phyloP scores from a whole-genome alignment of 2,329 filamentous ascomycete genomes.

The Stemphylium lycopersici region DNA sequence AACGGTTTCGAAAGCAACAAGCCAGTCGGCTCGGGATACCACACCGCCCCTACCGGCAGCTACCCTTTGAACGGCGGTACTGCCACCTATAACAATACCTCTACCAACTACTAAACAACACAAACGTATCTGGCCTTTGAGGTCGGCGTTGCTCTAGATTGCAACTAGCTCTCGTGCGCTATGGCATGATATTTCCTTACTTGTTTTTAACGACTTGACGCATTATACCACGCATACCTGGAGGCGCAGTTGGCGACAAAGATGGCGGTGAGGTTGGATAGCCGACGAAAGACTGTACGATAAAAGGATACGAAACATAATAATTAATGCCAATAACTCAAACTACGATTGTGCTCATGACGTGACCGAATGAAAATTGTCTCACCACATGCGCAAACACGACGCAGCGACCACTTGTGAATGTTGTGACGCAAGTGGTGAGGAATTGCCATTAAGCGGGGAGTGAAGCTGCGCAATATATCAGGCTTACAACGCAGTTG shows the following conservation, averaged over 20 bases:
- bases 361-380: not conserved
- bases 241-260: not conserved
- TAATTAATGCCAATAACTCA: conserved; percentile 19
- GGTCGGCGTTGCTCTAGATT: not conserved
- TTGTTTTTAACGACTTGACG: conserved; percentile 18
- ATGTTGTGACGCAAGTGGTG: too few species aligned
- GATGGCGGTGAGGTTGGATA: not conserved
- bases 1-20: conserved; percentile 46
- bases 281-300: conserved; percentile 10
- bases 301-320: conserved; percentile 11
- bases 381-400: too few species aligned
- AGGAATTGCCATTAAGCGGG: too few species aligned
- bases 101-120: conserved; percentile 19
- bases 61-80: conserved; percentile 42
- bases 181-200: conserved; percentile 1
- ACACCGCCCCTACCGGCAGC: conserved; percentile 50
- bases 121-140: not conserved
- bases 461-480: too few species aligned
- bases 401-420: too few species aligned
- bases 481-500: too few species aligned
- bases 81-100: conserved; percentile 35
- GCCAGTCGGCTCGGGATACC: conserved; percentile 51
- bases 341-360: not conserved
- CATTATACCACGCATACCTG: conserved; percentile 33
- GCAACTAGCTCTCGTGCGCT: not conserved